Evolutionary conservation across 345 rosid genomes (phyloP).

Genomic region (Populus nigra): DNA sequence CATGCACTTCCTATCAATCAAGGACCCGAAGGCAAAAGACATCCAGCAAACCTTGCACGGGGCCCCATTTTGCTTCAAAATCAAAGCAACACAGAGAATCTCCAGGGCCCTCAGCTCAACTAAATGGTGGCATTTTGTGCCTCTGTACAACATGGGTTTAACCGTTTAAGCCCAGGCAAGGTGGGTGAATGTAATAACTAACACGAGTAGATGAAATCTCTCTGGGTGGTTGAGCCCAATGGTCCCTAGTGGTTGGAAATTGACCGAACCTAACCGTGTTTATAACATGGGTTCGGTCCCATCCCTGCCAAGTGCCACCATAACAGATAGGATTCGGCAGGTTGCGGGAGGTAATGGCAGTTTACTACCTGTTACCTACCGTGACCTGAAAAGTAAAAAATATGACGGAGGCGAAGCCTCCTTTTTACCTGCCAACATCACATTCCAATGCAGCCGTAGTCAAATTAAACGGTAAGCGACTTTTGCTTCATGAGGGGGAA

Average conservation of each 20-base stretch:
- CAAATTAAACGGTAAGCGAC: too few species aligned
- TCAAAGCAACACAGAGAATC: background rate
- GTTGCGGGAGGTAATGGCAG: too few species aligned
- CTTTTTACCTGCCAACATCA: too few species aligned
- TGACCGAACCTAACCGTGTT: background rate
- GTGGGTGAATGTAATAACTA: too few species aligned
- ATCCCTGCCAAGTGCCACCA: background rate
- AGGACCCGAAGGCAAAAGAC: background rate
- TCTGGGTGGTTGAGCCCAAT: background rate
- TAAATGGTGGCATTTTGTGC: background rate
- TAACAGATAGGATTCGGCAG: too few species aligned
- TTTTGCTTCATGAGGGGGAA: too few species aligned
- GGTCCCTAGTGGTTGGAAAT: background rate
- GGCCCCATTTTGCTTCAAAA: constrained; percentile 12
- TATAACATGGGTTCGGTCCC: constrained; percentile 17
- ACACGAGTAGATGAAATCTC: background rate
- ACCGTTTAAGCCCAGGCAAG: too few species aligned
- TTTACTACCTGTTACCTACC: too few species aligned
- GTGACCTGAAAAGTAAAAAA: too few species aligned
- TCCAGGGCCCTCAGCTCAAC: background rate
- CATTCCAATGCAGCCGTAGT: too few species aligned
- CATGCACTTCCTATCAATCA: too few species aligned
- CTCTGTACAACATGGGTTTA: background rate
- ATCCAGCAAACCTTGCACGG: background rate
- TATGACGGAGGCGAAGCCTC: too few species aligned